Conservation (phyloP, 148 eudicot genomes). For the Camellia granthamiana region DNA sequence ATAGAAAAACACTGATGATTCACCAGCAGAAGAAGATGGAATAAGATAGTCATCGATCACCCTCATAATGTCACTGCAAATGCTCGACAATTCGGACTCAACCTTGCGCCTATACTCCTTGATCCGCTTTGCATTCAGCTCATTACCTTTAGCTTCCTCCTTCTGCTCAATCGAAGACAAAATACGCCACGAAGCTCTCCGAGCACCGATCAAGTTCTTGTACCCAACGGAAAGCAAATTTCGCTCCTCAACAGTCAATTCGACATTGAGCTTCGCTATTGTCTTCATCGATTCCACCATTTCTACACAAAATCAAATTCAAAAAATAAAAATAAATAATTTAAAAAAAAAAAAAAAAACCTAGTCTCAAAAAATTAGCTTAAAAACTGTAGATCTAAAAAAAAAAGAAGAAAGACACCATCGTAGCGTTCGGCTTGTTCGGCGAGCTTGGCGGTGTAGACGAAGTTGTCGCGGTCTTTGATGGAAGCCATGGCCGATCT, state of each 20-base stretch:
- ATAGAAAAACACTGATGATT: slow-evolving; percentile 62
- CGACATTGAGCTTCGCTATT: slow-evolving; percentile 27
- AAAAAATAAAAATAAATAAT: too few species aligned
- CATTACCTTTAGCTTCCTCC: too few species aligned
- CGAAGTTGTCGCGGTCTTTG: slow-evolving; percentile 20
- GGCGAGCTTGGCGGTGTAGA: not conserved
- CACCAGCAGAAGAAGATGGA: slow-evolving; percentile 47
- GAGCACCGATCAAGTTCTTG: slow-evolving; percentile 35
- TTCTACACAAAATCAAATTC: too few species aligned
- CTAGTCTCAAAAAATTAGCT: slow-evolving; percentile 7
- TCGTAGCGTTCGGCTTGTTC: not conserved
- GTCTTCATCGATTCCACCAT: not conserved
- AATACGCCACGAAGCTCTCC: slow-evolving; percentile 39
- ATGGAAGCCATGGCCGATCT: slow-evolving; percentile 26
- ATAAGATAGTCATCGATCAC: slow-evolving; percentile 58
- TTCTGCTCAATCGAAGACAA: too few species aligned
- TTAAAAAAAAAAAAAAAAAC: too few species aligned
- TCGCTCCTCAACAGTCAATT: slow-evolving; percentile 47
- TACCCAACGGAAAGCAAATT: slow-evolving; percentile 37
- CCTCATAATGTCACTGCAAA: slow-evolving; percentile 49
- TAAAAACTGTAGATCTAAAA: too few species aligned
- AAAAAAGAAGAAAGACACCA: too few species aligned
- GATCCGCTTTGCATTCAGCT: too few species aligned
- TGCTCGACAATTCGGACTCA: not conserved
- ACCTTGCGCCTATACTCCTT: too few species aligned